phyloP scores from a whole-genome alignment of 2,329 filamentous ascomycete genomes.

The Fusarium concolor region DNA sequence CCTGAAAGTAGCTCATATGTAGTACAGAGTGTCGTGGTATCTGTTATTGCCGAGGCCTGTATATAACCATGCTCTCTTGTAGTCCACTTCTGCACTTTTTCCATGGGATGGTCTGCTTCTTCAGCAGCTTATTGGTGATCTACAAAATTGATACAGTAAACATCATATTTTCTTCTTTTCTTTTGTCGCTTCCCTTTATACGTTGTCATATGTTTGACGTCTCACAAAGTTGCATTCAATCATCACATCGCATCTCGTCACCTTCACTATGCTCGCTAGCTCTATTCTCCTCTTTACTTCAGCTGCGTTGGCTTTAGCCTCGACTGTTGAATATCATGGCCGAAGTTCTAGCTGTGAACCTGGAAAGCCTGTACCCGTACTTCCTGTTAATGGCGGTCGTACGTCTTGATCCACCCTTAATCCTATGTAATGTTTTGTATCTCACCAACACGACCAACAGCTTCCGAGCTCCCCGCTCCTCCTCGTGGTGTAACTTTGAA shows the following conservation, averaged over 20 bases:
- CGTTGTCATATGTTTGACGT: no score
- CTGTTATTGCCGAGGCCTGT: no score
- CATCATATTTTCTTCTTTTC: no score
- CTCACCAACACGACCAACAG: constrained; percentile 45
- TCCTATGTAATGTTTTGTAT: background rate
- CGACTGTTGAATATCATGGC: constrained; percentile 34
- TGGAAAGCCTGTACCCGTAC: constrained; percentile 13
- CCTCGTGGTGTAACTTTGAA: constrained; percentile 56
- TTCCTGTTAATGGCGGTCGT: constrained; percentile 56
- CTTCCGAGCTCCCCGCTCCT: constrained; percentile 57
- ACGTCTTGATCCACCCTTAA: constrained; percentile 33
- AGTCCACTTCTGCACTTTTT: no score
- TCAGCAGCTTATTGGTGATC: no score
- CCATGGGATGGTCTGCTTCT: no score
- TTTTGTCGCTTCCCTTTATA: no score
- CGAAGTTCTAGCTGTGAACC: constrained; percentile 20
- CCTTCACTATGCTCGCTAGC: constrained; percentile 49
- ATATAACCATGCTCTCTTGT: no score
- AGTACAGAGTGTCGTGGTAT: no score
- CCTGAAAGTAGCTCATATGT: no score
- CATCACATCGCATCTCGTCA: background rate
- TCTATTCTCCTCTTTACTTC: constrained; percentile 49
- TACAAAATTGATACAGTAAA: no score
- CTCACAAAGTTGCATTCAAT: background rate
- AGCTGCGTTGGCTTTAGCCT: constrained; percentile 48